phyloP scores from a whole-genome alignment of 2,329 filamentous ascomycete species.

The Cercospora zeae-maydis region DNA sequence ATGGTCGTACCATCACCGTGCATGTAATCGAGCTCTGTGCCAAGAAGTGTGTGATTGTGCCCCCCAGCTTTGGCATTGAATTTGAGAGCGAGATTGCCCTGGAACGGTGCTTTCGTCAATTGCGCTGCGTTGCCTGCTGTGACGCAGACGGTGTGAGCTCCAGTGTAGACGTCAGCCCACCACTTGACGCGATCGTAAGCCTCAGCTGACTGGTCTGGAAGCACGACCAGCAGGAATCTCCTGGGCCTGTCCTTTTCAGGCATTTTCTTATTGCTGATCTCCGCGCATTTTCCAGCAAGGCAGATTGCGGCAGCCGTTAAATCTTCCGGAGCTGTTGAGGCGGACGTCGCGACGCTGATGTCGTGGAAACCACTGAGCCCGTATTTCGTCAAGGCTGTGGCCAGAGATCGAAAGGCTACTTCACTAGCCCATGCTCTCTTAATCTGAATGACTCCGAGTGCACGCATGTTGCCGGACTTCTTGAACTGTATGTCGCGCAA shows the following conservation, averaged over 20 bases:
- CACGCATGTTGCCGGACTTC: not conserved
- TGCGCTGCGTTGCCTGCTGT: not conserved
- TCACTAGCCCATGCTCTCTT: not conserved
- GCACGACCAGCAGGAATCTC: conserved; percentile 1
- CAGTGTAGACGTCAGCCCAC: not conserved
- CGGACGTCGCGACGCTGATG: not conserved
- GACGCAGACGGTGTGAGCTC: conserved; percentile 12
- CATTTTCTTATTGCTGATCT: not conserved
- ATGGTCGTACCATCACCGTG: conserved; percentile 22
- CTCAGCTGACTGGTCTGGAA: not conserved
- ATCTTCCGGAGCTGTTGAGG: not conserved
- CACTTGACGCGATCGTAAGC: conserved; percentile 5
- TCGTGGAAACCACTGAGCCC: not conserved
- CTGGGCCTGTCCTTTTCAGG: not conserved
- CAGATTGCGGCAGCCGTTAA: not conserved
- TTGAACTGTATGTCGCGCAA: not conserved
- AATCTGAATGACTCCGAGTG: not conserved
- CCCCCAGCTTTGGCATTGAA: conserved; percentile 20
- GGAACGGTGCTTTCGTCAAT: not conserved
- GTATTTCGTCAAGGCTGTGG: not conserved
- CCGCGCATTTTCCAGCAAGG: not conserved
- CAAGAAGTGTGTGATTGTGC: conserved; percentile 10
- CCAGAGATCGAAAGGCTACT: too few relatives aligned
- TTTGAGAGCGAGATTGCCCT: conserved; percentile 21
- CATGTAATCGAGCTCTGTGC: not conserved